Evolutionary conservation across 1,139 yeast species (phyloP), one percentile per base, ranked within the genome.

Genomic region (Candida sp.): DNA sequence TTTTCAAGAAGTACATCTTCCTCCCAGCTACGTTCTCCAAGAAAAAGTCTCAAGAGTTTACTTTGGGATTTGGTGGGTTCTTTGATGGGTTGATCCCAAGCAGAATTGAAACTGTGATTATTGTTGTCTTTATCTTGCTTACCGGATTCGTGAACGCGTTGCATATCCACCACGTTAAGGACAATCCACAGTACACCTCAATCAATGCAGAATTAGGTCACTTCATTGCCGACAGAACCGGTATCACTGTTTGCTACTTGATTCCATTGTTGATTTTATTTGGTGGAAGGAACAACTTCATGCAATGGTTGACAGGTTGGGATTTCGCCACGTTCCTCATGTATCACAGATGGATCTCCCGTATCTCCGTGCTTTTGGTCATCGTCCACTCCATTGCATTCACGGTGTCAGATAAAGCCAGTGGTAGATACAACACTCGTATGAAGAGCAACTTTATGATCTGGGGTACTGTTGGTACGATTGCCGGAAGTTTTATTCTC

Each of bases 381-480:
- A 51, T 66, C n/a, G 56, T 65, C 11, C 75, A 70, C 45, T 65
- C 66, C 6, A 55, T 63, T 22, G 55, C 65, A 12, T 69, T 64
- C 49, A 57, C 66, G 7, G 44, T 61, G 35, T 47, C 53, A n/a
- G 53, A 52, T 46, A 35, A 48, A 23, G 54, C 54, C n/a, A 41
- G 49, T 31, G 54, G 50, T 4, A 54, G 61, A 30, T 65, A 63
- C 30, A 5, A 43, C 2, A 27, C 28, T 22, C 50, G 54, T 34
- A 51, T 51, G 67, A 63, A 48, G 38, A 43, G 4, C 41, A 37
- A 26, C 8, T 59, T 83, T 61, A 65, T 73, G 54, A 58, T 57
- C 54, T 81, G 83, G 73, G 96, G 94, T 47, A 70, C 71, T 3
- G 64, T 69, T 7, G 68, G 73, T 2, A 65, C 74, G 28, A 59